These are phyloP conservation scores for Dovyalis caffra DNA, from an alignment of 345 rosid species.

Conservation along the genomic window DNA sequence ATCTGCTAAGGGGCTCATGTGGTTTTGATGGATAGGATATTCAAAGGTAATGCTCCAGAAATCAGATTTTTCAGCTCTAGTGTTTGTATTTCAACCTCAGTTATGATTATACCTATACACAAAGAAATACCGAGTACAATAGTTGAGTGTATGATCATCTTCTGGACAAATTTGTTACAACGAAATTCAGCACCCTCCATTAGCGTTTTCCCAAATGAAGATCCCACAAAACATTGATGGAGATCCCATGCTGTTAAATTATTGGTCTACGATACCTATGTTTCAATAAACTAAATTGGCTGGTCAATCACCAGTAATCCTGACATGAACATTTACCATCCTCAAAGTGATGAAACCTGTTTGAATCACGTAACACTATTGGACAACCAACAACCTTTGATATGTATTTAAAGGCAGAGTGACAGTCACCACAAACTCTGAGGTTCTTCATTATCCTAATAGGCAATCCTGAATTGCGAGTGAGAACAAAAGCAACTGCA, in stretches of 20 bases:
- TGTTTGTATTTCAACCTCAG: no score
- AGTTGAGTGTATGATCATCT: no score
- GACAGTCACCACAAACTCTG: conserved; percentile 83
- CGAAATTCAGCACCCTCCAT: no score
- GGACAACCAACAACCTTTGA: conserved; percentile 59
- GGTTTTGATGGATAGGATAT: no score
- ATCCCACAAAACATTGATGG: no score
- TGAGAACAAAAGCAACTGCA: conserved; percentile 77
- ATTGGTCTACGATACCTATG: background rate
- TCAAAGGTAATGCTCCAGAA: no score
- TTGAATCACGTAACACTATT: conserved; percentile 75
- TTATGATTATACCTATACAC: no score
- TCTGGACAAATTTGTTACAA: no score
- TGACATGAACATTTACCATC: conserved; percentile 74
- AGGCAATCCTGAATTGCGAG: conserved; percentile 54
- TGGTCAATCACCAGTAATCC: conserved; percentile 68
- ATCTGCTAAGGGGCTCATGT: no score
- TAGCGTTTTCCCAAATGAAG: no score
- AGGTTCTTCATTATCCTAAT: conserved; percentile 95
- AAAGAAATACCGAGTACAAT: no score
- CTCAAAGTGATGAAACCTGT: conserved; percentile 86
- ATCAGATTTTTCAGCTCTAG: no score
- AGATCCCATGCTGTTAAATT: background rate
- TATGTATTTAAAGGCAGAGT: conserved; percentile 74
- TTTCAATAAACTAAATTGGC: background rate